Percentiles rank a stretch among this genome's conserved stretches.
These are phyloP conservation scores for Dendrobium huoshanense DNA, from an alignment of 106 monocot genomes.

Conservation along the genomic window DNA sequence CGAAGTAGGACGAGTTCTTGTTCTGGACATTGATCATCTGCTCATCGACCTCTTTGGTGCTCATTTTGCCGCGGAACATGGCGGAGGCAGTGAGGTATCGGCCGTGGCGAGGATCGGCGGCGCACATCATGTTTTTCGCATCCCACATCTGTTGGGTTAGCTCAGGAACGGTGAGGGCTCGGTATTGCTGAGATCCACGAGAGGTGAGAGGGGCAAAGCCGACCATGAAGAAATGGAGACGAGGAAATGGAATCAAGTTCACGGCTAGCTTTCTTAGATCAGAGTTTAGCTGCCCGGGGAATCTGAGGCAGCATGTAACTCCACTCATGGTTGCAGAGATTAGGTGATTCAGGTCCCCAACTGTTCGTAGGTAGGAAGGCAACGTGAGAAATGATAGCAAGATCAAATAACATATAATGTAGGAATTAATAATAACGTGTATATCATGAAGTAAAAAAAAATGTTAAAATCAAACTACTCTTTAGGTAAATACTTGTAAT, in stretches of 20 bases:
- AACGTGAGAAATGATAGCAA: neutral
- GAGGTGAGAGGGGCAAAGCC: slow-evolving; percentile 58
- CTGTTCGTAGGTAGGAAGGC: slow-evolving; percentile 8
- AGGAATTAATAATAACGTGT: neutral
- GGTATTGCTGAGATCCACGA: slow-evolving; percentile 64
- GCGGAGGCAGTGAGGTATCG: slow-evolving; percentile 59
- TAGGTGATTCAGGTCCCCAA: slow-evolving; percentile 49
- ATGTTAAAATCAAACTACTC: too few relatives aligned
- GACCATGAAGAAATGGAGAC: slow-evolving; percentile 72
- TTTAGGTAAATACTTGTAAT: too few relatives aligned
- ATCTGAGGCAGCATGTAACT: slow-evolving; percentile 37
- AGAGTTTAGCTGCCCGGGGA: slow-evolving; percentile 44
- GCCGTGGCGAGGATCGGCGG: slow-evolving; percentile 45
- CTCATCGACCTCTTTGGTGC: slow-evolving; percentile 59
- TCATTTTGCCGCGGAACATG: slow-evolving; percentile 63
- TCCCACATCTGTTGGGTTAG: slow-evolving; percentile 48
- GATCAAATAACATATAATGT: neutral
- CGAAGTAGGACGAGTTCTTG: slow-evolving; percentile 63
- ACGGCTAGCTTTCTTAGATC: slow-evolving; percentile 52
- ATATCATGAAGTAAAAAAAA: neutral
- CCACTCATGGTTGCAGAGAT: slow-evolving; percentile 54
- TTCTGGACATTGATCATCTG: slow-evolving; percentile 69
- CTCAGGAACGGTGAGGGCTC: slow-evolving; percentile 71
- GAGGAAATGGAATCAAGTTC: slow-evolving; percentile 62
- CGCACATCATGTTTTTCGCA: slow-evolving; percentile 67